Evolutionary conservation across 2,329 filamentous ascomycete species (phyloP).

Genomic region (Fusarium nanum): DNA sequence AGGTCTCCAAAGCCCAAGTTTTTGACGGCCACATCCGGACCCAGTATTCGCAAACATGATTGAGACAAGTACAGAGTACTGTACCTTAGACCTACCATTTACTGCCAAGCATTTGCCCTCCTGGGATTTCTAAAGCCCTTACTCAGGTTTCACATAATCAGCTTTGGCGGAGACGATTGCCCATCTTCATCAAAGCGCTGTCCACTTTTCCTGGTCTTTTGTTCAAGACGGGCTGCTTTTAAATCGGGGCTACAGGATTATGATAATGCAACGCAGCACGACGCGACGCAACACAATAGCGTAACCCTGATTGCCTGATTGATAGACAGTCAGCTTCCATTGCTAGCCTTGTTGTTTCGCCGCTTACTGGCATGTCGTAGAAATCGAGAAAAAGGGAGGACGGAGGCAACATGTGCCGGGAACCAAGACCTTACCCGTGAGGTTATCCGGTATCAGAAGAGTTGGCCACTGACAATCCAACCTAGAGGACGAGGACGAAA

Average conservation of each 20-base stretch:
- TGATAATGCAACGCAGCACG: constrained; percentile 22
- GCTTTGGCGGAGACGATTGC: constrained; percentile 17
- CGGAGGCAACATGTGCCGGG: background rate
- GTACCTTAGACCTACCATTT: background rate
- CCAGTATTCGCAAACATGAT: constrained; percentile 27
- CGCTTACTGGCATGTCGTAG: background rate
- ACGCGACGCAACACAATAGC: background rate
- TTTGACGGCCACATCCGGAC: constrained; percentile 17
- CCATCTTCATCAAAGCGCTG: constrained; percentile 26
- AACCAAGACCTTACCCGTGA: background rate
- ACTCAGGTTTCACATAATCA: constrained; percentile 32
- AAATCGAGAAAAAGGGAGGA: constrained; percentile 1
- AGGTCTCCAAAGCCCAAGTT: constrained; percentile 15
- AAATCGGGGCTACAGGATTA: constrained; percentile 13
- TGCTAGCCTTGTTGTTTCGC: background rate
- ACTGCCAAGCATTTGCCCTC: constrained; percentile 4
- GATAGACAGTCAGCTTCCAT: background rate
- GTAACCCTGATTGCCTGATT: background rate
- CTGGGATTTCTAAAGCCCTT: constrained; percentile 4
- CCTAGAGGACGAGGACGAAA: background rate
- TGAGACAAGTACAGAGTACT: constrained; percentile 4
- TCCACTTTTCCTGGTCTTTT: constrained; percentile 1
- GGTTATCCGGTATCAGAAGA: background rate
- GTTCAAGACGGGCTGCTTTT: constrained; percentile 1
- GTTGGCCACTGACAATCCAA: background rate